phyloP scores from a whole-genome alignment of 106 monocot genomes.

The Platanthera guangdongensis region DNA sequence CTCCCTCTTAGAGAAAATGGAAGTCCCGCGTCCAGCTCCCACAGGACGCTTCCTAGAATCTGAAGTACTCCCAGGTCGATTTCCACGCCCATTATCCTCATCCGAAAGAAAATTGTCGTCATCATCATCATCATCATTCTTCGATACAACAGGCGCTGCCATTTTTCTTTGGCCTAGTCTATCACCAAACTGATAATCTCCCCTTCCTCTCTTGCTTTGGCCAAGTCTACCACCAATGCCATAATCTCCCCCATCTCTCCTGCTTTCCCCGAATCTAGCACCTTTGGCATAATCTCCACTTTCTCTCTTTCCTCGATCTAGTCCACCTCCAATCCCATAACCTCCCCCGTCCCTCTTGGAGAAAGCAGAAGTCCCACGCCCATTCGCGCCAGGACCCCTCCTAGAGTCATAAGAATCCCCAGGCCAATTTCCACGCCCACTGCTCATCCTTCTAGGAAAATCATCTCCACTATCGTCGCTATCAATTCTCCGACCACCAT shows the following conservation, averaged over 20 bases:
- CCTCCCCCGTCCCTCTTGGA: no score
- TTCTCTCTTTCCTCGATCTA: not conserved
- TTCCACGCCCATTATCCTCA: not conserved
- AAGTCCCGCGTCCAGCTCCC: not conserved
- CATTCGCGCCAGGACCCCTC: conserved; percentile 3
- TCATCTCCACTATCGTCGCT: not conserved
- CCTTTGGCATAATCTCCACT: no score
- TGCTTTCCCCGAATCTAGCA: no score
- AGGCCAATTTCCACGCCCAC: not conserved
- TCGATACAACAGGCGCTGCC: not conserved
- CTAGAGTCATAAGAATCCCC: conserved; percentile 12
- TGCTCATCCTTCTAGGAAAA: conserved; percentile 1
- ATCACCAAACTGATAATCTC: no score
- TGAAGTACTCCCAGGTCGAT: conserved; percentile 7
- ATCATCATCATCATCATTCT: no score
- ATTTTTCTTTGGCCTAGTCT: conserved; percentile 7
- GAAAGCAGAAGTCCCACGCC: conserved; percentile 13
- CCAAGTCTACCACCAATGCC: no score
- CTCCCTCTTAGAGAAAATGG: conserved; percentile 9
- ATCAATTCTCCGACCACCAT: conserved; percentile 5
- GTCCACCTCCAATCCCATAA: not conserved
- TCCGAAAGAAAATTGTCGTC: not conserved
- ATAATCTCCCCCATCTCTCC: no score
- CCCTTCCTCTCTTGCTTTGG: no score
- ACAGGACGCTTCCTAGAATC: conserved; percentile 12